phyloP scores from a whole-genome alignment of 805 yeast species.

The Debaryomyces maramus region DNA sequence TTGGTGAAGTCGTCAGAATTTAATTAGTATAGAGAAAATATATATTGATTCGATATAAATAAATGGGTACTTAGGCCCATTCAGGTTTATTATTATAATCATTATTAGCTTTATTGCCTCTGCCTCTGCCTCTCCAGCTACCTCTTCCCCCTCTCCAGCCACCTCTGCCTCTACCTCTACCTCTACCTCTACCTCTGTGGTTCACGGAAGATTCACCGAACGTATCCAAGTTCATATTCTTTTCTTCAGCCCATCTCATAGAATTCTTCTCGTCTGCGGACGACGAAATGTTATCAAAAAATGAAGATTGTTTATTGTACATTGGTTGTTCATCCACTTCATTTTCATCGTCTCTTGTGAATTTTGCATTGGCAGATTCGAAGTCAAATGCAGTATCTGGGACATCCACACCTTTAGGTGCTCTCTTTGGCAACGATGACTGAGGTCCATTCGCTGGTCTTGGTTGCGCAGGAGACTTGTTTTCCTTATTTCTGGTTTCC shows the following conservation, averaged over 20 bases:
- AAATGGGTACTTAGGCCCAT: conserved; percentile 24
- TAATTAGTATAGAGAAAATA: conserved; percentile 4
- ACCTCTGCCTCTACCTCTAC: conserved; percentile 42
- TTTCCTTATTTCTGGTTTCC: conserved; percentile 9
- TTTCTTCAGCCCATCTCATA: conserved; percentile 73
- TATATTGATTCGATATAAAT: neutral
- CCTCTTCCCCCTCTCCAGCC: conserved; percentile 19
- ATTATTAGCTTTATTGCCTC: conserved; percentile 16
- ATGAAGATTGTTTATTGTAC: conserved; percentile 81
- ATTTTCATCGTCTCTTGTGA: conserved; percentile 48
- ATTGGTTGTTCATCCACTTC: conserved; percentile 31
- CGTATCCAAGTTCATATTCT: conserved; percentile 72
- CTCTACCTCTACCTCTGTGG: conserved; percentile 46
- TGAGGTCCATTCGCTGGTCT: conserved; percentile 15
- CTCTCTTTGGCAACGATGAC: conserved; percentile 4
- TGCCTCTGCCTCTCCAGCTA: conserved; percentile 19
- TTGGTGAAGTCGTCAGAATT: conserved; percentile 29
- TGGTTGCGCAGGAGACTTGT: conserved; percentile 13
- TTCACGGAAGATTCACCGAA: conserved; percentile 71
- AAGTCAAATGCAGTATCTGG: conserved; percentile 74
- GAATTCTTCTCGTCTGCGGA: conserved; percentile 50
- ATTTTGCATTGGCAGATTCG: conserved; percentile 69
- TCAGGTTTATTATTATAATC: conserved; percentile 22
- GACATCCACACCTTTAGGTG: conserved; percentile 28
- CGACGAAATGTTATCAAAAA: conserved; percentile 83